Evolutionary conservation across 805 yeast genomes (phyloP).

Genomic region (Candida loeiensis): DNA sequence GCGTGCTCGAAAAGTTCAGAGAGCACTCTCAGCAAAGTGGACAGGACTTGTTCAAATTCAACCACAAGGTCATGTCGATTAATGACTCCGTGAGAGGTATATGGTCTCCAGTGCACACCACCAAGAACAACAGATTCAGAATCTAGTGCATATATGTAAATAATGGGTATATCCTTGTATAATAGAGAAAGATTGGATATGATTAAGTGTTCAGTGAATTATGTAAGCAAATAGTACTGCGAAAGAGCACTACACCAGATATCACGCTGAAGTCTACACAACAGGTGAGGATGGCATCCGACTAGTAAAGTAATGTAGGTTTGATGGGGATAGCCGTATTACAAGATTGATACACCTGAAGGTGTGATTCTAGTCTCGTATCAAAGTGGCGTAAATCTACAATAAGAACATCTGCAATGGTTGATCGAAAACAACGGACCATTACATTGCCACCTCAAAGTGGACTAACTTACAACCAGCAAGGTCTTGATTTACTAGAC

Average conservation of each 20-base stretch:
- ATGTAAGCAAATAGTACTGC: neutral
- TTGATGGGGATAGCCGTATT: no score
- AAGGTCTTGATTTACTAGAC: no score
- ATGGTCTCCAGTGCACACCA: conserved; percentile 92
- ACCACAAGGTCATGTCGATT: conserved; percentile 70
- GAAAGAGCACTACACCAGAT: neutral
- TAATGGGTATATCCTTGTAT: conserved; percentile 1
- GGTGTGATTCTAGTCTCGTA: no score
- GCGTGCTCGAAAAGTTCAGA: conserved; percentile 61
- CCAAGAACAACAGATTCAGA: conserved; percentile 38
- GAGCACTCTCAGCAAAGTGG: conserved; percentile 71
- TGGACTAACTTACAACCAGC: no score
- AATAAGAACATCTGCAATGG: no score
- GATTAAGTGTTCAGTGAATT: neutral
- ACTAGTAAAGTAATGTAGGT: no score
- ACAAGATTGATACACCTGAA: no score
- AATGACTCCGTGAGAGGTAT: conserved; percentile 90
- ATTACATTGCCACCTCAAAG: no score
- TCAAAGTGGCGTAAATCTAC: no score
- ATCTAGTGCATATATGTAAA: conserved; percentile 20
- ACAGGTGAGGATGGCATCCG: no score
- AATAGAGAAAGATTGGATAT: neutral
- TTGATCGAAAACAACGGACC: no score
- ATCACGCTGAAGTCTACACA: no score
- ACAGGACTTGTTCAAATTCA: conserved; percentile 55